Conservation (phyloP, 2,329 filamentous ascomycete genomes). For the Trichophyton verrucosum region DNA sequence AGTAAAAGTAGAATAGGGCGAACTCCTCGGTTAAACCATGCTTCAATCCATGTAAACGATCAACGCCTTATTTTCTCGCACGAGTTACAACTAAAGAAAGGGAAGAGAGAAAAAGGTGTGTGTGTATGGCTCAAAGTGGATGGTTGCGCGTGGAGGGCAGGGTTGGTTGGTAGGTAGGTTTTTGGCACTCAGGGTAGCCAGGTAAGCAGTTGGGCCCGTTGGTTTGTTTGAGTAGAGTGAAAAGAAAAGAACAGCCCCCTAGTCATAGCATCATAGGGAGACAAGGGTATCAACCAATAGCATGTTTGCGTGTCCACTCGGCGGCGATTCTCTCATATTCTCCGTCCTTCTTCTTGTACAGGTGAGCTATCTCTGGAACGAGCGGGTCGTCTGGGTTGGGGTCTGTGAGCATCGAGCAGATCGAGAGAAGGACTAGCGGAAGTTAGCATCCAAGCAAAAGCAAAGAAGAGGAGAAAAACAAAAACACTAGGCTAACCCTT, state of each 20-base stretch:
- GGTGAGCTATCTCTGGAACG: conserved; percentile 96
- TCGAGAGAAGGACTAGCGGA: conserved; percentile 2
- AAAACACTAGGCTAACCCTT: conserved; percentile 56
- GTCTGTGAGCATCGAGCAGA: conserved; percentile 99
- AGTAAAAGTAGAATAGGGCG: not conserved
- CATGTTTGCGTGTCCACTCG: conserved; percentile 99
- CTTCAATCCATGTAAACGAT: not conserved
- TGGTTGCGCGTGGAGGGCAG: not conserved
- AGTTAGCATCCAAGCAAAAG: not conserved
- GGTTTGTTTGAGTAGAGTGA: no score
- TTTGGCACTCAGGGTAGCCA: not conserved
- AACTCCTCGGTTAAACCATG: not conserved
- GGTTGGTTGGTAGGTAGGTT: no score
- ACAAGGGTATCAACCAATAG: conserved; percentile 50
- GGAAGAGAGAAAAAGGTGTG: not conserved
- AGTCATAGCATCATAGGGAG: not conserved
- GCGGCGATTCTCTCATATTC: conserved; percentile 92
- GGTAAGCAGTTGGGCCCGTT: not conserved
- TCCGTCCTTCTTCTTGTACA: conserved; percentile 97
- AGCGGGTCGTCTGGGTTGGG: conserved; percentile 98
- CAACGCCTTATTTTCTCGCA: not conserved
- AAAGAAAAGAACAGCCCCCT: not conserved
- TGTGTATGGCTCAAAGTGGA: not conserved
- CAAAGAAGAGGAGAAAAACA: not conserved
- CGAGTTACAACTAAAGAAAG: not conserved